Evolutionary conservation across 1,284 basidiomycete genomes (phyloP).

Genomic region (Moniliophthora roreri): DNA sequence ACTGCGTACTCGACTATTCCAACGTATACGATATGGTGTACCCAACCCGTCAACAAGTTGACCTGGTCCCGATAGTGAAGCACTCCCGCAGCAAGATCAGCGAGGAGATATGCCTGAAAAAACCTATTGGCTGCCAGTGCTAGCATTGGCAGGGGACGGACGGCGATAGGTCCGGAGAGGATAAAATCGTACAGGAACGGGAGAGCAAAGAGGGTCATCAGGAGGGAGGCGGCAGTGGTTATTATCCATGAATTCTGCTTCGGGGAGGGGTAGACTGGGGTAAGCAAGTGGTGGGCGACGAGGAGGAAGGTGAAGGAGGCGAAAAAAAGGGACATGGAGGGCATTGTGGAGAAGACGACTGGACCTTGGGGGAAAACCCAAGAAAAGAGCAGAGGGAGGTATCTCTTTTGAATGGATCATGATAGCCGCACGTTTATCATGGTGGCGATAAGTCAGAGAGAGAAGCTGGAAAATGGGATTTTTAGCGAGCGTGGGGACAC

Average conservation of each 20-base stretch:
- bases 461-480: no score
- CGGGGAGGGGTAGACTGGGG: slow-evolving; percentile 26
- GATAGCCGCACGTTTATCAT: no score
- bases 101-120: slow-evolving; percentile 49
- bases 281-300: slow-evolving; percentile 33
- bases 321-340: slow-evolving; percentile 10
- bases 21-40: slow-evolving; percentile 57
- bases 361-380: no score
- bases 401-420: no score
- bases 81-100: slow-evolving; percentile 35
- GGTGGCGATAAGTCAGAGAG: no score
- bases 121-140: slow-evolving; percentile 32
- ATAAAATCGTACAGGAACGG: slow-evolving; percentile 47
- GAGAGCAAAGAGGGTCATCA: slow-evolving; percentile 46
- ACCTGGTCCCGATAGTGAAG: slow-evolving; percentile 43
- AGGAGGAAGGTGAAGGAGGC: slow-evolving; percentile 26
- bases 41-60: slow-evolving; percentile 56
- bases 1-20: slow-evolving; percentile 45
- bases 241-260: slow-evolving; percentile 57
- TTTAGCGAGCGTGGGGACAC: no score
- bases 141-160: slow-evolving; percentile 23
- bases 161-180: slow-evolving; percentile 22
- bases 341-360: no score
- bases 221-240: slow-evolving; percentile 40
- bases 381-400: no score